phyloP scores from a whole-genome alignment of 331 rosid species.

The Malus hybrid region DNA sequence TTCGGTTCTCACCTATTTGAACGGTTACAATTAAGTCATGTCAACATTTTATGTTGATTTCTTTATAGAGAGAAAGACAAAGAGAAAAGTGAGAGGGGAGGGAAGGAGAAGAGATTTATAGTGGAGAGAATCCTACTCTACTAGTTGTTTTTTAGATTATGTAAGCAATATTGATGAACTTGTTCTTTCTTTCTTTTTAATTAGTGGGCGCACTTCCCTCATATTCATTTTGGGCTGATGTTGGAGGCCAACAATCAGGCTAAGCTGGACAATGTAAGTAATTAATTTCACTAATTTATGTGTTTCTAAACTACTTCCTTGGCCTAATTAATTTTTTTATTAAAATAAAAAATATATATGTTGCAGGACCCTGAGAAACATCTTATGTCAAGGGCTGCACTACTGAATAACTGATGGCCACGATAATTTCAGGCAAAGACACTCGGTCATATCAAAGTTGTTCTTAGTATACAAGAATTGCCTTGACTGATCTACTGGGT shows the following conservation, averaged over 20 bases:
- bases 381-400: slow-evolving; percentile 58
- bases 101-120: too few relatives aligned
- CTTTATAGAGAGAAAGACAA: too few relatives aligned
- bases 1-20: too few relatives aligned
- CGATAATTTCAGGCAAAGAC: not conserved
- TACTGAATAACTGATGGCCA: slow-evolving; percentile 44
- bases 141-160: too few relatives aligned
- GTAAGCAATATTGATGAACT: not conserved
- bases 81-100: too few relatives aligned
- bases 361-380: slow-evolving; percentile 65
- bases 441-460: not conserved
- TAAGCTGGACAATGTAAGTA: slow-evolving; percentile 74
- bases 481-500: slow-evolving; percentile 11
- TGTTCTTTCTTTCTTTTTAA: not conserved
- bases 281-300: not conserved
- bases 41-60: not conserved
- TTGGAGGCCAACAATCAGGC: slow-evolving; percentile 78
- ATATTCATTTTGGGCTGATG: slow-evolving; percentile 87
- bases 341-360: not conserved
- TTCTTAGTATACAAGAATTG: slow-evolving; percentile 18
- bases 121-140: too few relatives aligned
- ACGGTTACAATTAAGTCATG: too few relatives aligned
- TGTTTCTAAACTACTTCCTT: not conserved
- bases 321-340: not conserved
- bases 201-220: slow-evolving; percentile 99